Percentiles rank a stretch among this genome's conserved stretches.
Conservation (phyloP, 2,329 filamentous ascomycete genomes). For the Dryadomyces sulphureus region DNA sequence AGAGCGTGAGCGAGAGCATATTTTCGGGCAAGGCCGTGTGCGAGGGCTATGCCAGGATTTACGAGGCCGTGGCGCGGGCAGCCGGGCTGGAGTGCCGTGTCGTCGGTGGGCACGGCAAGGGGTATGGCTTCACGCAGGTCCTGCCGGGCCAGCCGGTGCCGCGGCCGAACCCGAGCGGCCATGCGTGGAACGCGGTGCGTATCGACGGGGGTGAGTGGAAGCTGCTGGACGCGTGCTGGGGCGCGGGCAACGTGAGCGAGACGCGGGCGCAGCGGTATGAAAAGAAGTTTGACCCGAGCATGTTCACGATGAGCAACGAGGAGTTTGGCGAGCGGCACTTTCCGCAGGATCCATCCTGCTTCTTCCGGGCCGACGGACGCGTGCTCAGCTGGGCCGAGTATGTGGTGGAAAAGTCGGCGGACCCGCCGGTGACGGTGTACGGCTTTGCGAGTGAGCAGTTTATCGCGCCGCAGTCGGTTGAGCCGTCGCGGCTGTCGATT, state of each 20-base stretch:
- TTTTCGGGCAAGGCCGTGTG: constrained; percentile 73
- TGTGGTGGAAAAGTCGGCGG: constrained; percentile 42
- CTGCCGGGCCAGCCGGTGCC: constrained; percentile 51
- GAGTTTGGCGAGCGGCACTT: constrained; percentile 73
- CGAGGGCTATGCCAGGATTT: constrained; percentile 77
- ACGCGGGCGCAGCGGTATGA: constrained; percentile 43
- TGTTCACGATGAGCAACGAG: constrained; percentile 53
- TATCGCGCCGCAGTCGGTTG: constrained; percentile 41
- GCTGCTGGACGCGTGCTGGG: constrained; percentile 85
- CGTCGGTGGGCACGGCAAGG: constrained; percentile 71
- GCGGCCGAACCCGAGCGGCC: constrained; percentile 43
- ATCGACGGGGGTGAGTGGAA: constrained; percentile 87
- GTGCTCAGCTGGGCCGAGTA: constrained; percentile 70
- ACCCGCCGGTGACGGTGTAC: constrained; percentile 33
- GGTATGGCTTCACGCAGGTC: constrained; percentile 55
- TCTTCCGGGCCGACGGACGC: constrained; percentile 62
- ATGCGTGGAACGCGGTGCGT: constrained; percentile 88
- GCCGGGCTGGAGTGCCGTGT: constrained; percentile 68
- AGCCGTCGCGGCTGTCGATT: constrained; percentile 25
- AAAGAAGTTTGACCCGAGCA: constrained; percentile 48
- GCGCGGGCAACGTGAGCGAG: constrained; percentile 54
- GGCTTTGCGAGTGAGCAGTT: constrained; percentile 32
- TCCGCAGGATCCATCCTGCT: constrained; percentile 50
- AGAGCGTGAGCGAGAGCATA: constrained; percentile 57
- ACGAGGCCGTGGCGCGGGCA: constrained; percentile 59